These are phyloP conservation scores for Botrytis pseudocinerea DNA, from an alignment of 2,329 filamentous ascomycete species.

Conservation along the genomic window DNA sequence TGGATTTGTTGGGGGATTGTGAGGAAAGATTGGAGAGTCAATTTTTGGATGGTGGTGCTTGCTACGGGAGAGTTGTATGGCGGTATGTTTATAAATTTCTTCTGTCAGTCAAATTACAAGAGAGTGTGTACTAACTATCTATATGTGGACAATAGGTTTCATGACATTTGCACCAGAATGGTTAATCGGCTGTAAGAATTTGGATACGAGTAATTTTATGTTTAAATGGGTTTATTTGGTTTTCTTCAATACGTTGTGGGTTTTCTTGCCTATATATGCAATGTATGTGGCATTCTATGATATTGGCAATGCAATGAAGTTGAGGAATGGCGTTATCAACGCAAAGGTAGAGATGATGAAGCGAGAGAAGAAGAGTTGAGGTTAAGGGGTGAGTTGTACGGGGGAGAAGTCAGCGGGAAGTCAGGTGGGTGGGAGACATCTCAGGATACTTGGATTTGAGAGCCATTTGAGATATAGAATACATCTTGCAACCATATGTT, in stretches of 20 bases:
- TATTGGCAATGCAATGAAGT: slow-evolving; percentile 55
- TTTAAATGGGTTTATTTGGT: slow-evolving; percentile 61
- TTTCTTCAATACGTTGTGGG: slow-evolving; percentile 70
- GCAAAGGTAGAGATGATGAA: slow-evolving; percentile 31
- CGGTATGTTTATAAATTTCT: slow-evolving; percentile 44
- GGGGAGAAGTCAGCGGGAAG: neutral
- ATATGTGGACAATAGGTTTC: slow-evolving; percentile 51
- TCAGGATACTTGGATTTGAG: neutral
- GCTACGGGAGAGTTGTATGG: slow-evolving; percentile 68
- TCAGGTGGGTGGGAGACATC: neutral
- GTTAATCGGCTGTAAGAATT: slow-evolving; percentile 61
- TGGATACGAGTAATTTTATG: slow-evolving; percentile 68
- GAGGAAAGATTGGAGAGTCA: slow-evolving; percentile 54
- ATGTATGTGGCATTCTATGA: slow-evolving; percentile 56
- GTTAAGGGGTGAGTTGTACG: neutral
- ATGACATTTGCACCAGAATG: slow-evolving; percentile 73
- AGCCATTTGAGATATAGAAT: neutral
- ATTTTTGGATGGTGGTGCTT: slow-evolving; percentile 63
- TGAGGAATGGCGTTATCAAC: slow-evolving; percentile 39
- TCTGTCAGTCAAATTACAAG: neutral
- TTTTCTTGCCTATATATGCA: slow-evolving; percentile 61
- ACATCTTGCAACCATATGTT: neutral
- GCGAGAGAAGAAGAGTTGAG: slow-evolving; percentile 26
- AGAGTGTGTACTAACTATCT: slow-evolving; percentile 3
- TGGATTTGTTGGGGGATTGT: slow-evolving; percentile 62